These are phyloP conservation scores for Eutrema salsugineum DNA, from an alignment of 441 rosid species.

Conservation along the genomic window DNA sequence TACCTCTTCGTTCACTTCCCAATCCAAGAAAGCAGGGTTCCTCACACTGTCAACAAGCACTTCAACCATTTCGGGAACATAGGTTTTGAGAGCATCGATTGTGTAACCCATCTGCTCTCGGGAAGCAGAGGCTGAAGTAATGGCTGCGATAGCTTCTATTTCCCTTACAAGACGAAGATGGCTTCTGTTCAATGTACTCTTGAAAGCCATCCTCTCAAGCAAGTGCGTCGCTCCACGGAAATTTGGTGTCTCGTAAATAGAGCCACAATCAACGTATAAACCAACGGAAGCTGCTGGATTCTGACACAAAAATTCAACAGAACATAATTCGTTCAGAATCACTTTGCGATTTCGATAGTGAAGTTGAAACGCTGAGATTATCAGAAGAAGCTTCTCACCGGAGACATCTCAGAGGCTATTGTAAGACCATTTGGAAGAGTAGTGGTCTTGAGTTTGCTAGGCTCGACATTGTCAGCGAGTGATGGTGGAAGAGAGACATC, in stretches of 20 bases:
- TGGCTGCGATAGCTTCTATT: conserved; percentile 68
- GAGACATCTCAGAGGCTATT: conserved; percentile 58
- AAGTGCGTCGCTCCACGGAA: conserved; percentile 57
- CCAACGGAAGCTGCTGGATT: conserved; percentile 60
- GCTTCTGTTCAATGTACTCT: conserved; percentile 52
- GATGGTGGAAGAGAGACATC: conserved; percentile 54
- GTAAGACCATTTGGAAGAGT: conserved; percentile 57
- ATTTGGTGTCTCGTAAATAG: conserved; percentile 52
- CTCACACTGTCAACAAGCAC: conserved; percentile 65
- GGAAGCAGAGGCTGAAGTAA: conserved; percentile 55
- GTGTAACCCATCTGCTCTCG: conserved; percentile 73
- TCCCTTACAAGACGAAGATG: conserved; percentile 62
- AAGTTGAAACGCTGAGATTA: neutral
- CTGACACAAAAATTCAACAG: conserved; percentile 34
- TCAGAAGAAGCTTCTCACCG: conserved; percentile 19
- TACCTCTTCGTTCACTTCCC: conserved; percentile 72
- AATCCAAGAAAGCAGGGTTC: conserved; percentile 64
- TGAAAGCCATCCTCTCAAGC: conserved; percentile 75
- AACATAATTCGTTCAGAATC: conserved; percentile 9
- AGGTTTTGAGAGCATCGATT: conserved; percentile 63
- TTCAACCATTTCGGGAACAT: conserved; percentile 71
- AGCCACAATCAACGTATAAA: conserved; percentile 57
- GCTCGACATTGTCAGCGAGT: conserved; percentile 47
- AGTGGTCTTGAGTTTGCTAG: conserved; percentile 43
- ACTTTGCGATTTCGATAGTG: neutral